Evolutionary conservation across 495 filamentous ascomycete species (phyloP).

Genomic region (Aspergillus homomorphus): DNA sequence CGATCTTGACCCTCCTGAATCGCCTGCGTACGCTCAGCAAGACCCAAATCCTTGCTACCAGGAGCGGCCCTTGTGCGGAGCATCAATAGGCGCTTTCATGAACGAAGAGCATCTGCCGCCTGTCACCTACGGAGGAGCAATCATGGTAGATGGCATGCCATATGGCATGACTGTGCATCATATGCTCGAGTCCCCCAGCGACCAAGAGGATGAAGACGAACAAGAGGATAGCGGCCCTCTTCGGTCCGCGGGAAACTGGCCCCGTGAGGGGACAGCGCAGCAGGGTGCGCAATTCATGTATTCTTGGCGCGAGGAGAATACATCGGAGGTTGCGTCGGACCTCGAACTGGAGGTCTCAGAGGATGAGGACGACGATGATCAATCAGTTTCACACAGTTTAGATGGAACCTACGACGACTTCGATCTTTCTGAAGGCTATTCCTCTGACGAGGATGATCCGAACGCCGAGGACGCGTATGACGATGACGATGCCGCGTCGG

Average conservation of each 20-base stretch:
- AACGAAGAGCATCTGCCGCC: constrained; percentile 81
- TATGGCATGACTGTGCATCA: constrained; percentile 96
- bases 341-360: constrained; percentile 50
- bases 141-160: constrained; percentile 76
- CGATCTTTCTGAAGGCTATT: constrained; percentile 45
- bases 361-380: constrained; percentile 43
- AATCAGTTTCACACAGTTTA: constrained; percentile 28
- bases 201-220: constrained; percentile 47
- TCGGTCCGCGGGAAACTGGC: constrained; percentile 37
- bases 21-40: constrained; percentile 32
- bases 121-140: constrained; percentile 83
- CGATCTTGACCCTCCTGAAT: constrained; percentile 28
- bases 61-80: constrained; percentile 73
- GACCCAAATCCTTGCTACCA: constrained; percentile 57
- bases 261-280: constrained; percentile 14
- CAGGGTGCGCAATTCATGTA: constrained; percentile 29
- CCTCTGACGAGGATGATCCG: constrained; percentile 45
- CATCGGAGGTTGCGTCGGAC: constrained; percentile 25
- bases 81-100: constrained; percentile 87
- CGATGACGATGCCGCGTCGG: constrained; percentile 60
- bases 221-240: constrained; percentile 29
- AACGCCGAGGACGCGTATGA: constrained; percentile 45
- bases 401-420: constrained; percentile 37
- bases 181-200: constrained; percentile 81
- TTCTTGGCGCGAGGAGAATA: constrained; percentile 32